Base-by-base conservation (phyloP, 2,329 filamentous ascomycete genomes). In the Calonectria hongkongensis region DNA sequence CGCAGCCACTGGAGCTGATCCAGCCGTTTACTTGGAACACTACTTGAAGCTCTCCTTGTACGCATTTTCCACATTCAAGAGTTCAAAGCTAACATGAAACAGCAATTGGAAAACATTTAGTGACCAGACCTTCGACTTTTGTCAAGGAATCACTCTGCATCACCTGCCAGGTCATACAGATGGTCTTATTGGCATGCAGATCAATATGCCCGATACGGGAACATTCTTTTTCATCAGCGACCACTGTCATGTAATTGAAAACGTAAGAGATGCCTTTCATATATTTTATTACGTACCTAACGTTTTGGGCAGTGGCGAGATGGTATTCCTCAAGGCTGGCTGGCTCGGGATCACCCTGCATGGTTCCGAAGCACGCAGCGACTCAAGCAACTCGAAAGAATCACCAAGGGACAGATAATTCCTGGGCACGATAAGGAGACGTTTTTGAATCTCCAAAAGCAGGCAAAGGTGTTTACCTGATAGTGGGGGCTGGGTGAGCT, bases 1-100 rank as follows among this genome's bases (percentile, higher is more conserved):
- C 3, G 82, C 85, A 5, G 86, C 81, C 4, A 87, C 86, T 0
- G 81, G 82, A 0, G 72, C 74, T 15, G 78, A 79, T 51, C 30
- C 51, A 2, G 78, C 71, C 2, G 71, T 78, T 16, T 78, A 76
- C 36, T 33, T 78, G 21, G 70, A 70, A 41, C 69, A 76, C 43
- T 77, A 79, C 50, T 30, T 78, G 16, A 66, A 74, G 16, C 43
- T 71, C 18, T 71, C 62, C 25, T 51, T 66, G 68, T 65, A 54
- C 16, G 70, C n/a, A 25, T 50, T 12, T 33, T 15, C 2, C 3
- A 2, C 16, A 2, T 16, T 18, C 8, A 5, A 21, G 1, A 8
- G 33, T 8, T 2, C 16, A n/a, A 25, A 15, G 9, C 43, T 71
- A 36, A 71, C 43, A 7, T 12, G 12, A 4, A 28, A 12, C 6